Conservation (phyloP, 2,329 filamentous ascomycete genomes). For the Sporothrix schenckii region DNA sequence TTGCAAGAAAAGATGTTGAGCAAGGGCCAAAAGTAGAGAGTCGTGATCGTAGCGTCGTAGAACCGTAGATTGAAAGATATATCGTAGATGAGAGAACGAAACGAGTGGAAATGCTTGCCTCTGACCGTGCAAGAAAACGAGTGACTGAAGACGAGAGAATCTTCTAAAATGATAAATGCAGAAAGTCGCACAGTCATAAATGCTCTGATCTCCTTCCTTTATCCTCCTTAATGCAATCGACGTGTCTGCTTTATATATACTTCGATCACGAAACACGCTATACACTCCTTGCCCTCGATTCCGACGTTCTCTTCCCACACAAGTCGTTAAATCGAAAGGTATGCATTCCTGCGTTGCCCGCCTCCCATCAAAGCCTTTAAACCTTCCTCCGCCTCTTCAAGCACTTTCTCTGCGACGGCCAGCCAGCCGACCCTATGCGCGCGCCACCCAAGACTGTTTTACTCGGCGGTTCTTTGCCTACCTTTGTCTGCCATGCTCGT, state of each 20-base stretch:
- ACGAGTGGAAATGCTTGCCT: background rate
- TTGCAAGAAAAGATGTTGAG: background rate
- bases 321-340: background rate
- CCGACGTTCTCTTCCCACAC: background rate
- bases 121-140: background rate
- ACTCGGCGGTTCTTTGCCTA: background rate
- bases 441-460: background rate
- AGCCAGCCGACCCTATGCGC: constrained; percentile 22
- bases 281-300: background rate
- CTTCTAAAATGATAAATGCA: background rate
- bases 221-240: constrained; percentile 14
- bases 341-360: constrained; percentile 18
- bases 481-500: background rate
- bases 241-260: constrained; percentile 21
- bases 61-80: background rate
- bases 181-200: background rate
- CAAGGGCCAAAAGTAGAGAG: background rate
- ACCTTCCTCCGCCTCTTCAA: background rate
- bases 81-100: background rate
- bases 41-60: background rate
- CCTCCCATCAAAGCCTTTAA: background rate
- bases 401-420: background rate
- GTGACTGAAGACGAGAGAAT: background rate
- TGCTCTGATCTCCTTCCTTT: background rate
- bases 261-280: constrained; percentile 14